Evolutionary conservation across 768 basidiomycete species (phyloP).

Genomic region (Boletus insuetus): DNA sequence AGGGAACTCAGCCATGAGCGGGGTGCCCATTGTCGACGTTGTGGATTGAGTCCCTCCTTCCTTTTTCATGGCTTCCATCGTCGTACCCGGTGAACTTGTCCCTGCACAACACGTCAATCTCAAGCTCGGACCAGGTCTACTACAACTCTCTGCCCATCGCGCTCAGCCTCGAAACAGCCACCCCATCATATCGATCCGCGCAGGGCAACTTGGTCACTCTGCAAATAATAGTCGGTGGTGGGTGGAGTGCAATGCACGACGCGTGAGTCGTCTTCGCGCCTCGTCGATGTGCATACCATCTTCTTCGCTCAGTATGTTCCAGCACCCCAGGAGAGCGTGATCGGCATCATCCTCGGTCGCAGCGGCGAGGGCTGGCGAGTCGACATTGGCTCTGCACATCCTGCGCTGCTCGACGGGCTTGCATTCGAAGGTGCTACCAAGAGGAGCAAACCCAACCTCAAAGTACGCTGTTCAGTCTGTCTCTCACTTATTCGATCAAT

Average conservation of each 20-base stretch:
- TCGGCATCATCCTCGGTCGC: constrained; percentile 78
- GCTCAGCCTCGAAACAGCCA: constrained; percentile 17
- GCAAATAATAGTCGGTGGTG: constrained; percentile 78
- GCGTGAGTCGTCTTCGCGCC: constrained; percentile 52
- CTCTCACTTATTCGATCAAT: constrained; percentile 5
- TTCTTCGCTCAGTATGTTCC: constrained; percentile 72
- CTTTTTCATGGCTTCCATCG: constrained; percentile 45
- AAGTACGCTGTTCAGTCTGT: constrained; percentile 44
- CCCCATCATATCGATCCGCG: constrained; percentile 57
- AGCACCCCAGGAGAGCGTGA: constrained; percentile 83
- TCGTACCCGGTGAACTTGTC: constrained; percentile 81
- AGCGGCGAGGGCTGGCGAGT: constrained; percentile 90
- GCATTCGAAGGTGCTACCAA: constrained; percentile 97
- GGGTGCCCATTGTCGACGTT: constrained; percentile 29
- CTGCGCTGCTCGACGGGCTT: constrained; percentile 80
- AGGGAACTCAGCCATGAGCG: constrained; percentile 63
- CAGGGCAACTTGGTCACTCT: constrained; percentile 68
- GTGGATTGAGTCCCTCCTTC: constrained; percentile 1
- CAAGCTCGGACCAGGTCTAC: constrained; percentile 82
- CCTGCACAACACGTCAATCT: constrained; percentile 74
- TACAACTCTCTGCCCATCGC: constrained; percentile 39
- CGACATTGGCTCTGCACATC: constrained; percentile 88
- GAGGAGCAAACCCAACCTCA: constrained; percentile 90
- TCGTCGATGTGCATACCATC: background rate
- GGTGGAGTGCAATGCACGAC: constrained; percentile 82